These are phyloP conservation scores for Phytophthora kernoviae DNA, from an alignment of 352 stramenopile species.

Conservation along the genomic window DNA sequence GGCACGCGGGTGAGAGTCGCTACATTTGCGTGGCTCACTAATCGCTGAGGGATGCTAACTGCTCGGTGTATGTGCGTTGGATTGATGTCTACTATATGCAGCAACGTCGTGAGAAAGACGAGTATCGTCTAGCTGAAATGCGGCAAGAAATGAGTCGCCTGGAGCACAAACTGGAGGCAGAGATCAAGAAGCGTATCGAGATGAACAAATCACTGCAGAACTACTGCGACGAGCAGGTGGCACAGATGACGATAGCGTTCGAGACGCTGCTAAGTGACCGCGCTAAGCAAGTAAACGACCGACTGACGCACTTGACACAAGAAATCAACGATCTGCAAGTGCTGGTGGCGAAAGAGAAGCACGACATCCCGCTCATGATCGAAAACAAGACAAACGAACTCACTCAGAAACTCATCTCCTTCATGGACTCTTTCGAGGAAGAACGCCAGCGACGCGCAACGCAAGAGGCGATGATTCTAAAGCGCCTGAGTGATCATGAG, in stretches of 20 bases:
- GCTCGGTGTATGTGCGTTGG: background rate
- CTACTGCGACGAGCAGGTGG: constrained; percentile 90
- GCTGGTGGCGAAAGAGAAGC: constrained; percentile 87
- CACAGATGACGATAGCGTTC: constrained; percentile 83
- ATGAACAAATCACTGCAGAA: constrained; percentile 94
- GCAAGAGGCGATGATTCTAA: constrained; percentile 90
- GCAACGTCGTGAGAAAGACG: constrained; percentile 93
- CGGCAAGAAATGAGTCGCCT: constrained; percentile 90
- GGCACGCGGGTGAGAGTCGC: constrained; percentile 58
- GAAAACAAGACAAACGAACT: constrained; percentile 90
- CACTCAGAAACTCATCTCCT: constrained; percentile 82
- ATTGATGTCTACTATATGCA: constrained; percentile 21
- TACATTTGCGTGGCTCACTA: background rate
- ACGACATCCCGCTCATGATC: constrained; percentile 90
- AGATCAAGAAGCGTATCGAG: constrained; percentile 95
- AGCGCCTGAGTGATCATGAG: constrained; percentile 91
- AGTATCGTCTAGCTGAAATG: constrained; percentile 93
- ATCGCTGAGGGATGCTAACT: background rate
- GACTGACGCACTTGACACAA: constrained; percentile 69
- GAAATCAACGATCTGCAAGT: constrained; percentile 84
- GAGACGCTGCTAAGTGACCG: constrained; percentile 82
- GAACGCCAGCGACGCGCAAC: constrained; percentile 83
- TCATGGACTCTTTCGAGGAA: constrained; percentile 90
- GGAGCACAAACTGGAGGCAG: constrained; percentile 91
- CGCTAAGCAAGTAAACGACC: constrained; percentile 70